Evolutionary conservation across 768 basidiomycete species (phyloP).

Genomic region (Pleurotus citrinopileatus): DNA sequence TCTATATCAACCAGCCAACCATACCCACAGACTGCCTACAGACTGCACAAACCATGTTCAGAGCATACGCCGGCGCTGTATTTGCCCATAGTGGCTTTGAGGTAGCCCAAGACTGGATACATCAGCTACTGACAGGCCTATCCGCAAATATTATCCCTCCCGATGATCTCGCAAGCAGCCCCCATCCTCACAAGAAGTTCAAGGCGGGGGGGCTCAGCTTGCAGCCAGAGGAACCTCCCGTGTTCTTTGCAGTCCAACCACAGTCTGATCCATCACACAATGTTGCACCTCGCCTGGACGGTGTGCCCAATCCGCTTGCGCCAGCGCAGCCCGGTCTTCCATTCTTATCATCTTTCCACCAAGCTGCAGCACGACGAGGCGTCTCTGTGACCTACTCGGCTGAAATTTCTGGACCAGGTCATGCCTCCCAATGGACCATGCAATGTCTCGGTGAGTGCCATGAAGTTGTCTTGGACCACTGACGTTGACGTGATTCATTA

Average conservation of each 20-base stretch:
- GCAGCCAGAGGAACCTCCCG: conserved; percentile 18
- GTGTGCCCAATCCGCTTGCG: conserved; percentile 52
- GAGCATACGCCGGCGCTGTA: conserved; percentile 67
- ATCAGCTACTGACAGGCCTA: conserved; percentile 21
- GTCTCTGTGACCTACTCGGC: conserved; percentile 60
- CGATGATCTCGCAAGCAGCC: not conserved
- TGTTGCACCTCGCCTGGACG: conserved; percentile 12
- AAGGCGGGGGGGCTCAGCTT: conserved; percentile 34
- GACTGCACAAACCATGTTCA: conserved; percentile 58
- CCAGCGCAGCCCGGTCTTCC: conserved; percentile 63
- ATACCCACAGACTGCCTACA: conserved; percentile 19
- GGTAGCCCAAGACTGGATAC: conserved; percentile 57
- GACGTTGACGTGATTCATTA: conserved; percentile 13
- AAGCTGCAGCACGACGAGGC: conserved; percentile 65
- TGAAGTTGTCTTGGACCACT: conserved; percentile 2
- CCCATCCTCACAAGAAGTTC: conserved; percentile 38
- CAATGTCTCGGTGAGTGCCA: conserved; percentile 60
- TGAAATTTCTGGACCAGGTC: conserved; percentile 60
- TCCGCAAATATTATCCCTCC: not conserved
- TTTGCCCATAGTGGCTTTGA: conserved; percentile 52
- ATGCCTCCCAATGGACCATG: conserved; percentile 66
- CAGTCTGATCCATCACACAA: conserved; percentile 13
- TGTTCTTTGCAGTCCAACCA: conserved; percentile 33
- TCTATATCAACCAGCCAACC: conserved; percentile 14
- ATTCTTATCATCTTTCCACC: conserved; percentile 73